Percentiles rank a stretch among this genome's conserved stretches.
Conservation (phyloP, 495 filamentous ascomycete species). For the Tuber umbilicatum region DNA sequence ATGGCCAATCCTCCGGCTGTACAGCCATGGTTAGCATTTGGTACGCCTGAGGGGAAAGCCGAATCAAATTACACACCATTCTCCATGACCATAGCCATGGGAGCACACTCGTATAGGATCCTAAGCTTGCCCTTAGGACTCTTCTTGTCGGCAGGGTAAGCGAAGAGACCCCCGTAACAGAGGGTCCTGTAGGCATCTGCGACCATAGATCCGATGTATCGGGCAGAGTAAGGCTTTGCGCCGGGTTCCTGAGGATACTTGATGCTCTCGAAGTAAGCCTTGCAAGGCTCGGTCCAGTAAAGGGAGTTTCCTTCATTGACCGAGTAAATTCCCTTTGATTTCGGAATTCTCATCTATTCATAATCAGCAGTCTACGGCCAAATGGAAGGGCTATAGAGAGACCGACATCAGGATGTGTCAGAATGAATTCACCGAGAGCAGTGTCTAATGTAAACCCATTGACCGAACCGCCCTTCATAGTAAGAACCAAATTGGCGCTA, state of each 20-base stretch:
- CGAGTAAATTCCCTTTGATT: conserved; percentile 80
- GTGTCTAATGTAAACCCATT: conserved; percentile 98
- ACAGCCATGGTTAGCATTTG: conserved; percentile 19
- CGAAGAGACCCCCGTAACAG: conserved; percentile 93
- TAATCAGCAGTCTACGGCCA: conserved; percentile 11
- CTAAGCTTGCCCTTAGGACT: conserved; percentile 95
- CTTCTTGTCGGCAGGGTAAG: conserved; percentile 96
- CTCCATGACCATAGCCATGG: conserved; percentile 99
- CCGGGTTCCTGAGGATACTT: conserved; percentile 65
- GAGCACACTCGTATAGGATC: conserved; percentile 96
- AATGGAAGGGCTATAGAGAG: not conserved
- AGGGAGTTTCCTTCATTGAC: conserved; percentile 96
- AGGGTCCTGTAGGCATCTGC: conserved; percentile 95
- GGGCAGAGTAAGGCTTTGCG: conserved; percentile 84
- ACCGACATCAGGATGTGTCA: conserved; percentile 72
- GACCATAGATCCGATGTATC: conserved; percentile 97
- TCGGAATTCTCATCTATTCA: conserved; percentile 66
- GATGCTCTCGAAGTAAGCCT: conserved; percentile 78
- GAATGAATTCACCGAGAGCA: conserved; percentile 94
- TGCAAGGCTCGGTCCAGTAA: conserved; percentile 89
- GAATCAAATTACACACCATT: conserved; percentile 59
- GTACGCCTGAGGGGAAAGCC: not conserved
- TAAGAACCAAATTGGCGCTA: conserved; percentile 90
- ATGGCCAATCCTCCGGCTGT: conserved; percentile 84
- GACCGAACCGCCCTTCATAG: conserved; percentile 86